Base-by-base conservation (phyloP, 768 basidiomycete genomes). In the Galerina sulciceps region DNA sequence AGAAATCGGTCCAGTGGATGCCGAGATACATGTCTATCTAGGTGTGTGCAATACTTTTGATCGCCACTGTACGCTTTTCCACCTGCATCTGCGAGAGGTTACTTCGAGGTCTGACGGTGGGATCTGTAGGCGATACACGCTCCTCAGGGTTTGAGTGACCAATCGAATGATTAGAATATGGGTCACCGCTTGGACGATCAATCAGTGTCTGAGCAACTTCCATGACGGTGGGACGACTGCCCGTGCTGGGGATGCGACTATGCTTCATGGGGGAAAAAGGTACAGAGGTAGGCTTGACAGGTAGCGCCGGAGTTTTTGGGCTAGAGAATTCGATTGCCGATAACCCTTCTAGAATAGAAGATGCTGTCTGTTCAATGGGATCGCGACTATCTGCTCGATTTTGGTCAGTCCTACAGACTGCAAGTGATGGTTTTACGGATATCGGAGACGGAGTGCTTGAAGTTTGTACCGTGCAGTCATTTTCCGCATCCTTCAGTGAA, bases 161-260 rank as follows among this genome's bases (percentile, higher is more conserved):
- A 34, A 17, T 36, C 15, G 20, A 8, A 18, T 36, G 40, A 3
- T 17, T 23, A 14, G 35, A 11, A 5, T 40, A 48, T 10, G 10
- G 26, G 22, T 51, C 49, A 8, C 22, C 59, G 38, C n/a, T 40
- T 10, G 43, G 52, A 20, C 50, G 60, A 31, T 81, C 77, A 35
- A 69, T 76, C 53, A 91, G 68, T 9, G 83, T 81, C 68, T 87
- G 87, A 2, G 89, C 89, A 10, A 93, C 84, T 41, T 93, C 89
- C 91, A 93, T 92, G 20, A 86, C 89, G 13, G 85, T 84, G 17
- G 88, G 84, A 58, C 91, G 77, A 52, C 82, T 85, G 14, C 89
- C 88, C 5, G 88, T 83, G 65, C 84, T 90, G 4, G 89, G 84
- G 51, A 87, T 87, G 18, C 89, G 85, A 44, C 73, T 57, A 65